phyloP scores from a whole-genome alignment of 164 flowering plant genomes.

The Piper betle region DNA sequence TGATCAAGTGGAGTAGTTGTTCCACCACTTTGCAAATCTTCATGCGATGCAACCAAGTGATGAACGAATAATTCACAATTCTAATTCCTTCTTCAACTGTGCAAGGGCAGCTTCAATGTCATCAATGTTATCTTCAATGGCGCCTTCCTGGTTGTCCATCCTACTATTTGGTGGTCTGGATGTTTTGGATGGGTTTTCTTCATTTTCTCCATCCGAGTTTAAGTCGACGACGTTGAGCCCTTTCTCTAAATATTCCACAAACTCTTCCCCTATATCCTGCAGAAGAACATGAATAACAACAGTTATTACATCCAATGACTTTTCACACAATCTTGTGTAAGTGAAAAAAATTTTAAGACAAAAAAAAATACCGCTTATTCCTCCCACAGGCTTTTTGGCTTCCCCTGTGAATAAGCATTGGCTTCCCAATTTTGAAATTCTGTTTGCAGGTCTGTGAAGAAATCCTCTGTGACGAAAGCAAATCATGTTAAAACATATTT shows the following conservation, averaged over 20 bases:
- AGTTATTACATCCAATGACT: not conserved
- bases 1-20: too few species aligned
- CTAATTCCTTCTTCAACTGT: conserved; percentile 64
- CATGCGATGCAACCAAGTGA: not conserved
- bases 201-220: conserved; percentile 14
- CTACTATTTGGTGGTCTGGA: conserved; percentile 14
- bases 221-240: conserved; percentile 68
- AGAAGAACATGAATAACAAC: not conserved
- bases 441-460: conserved; percentile 74
- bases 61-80: conserved; percentile 20
- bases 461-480: conserved; percentile 50
- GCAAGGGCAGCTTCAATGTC: conserved; percentile 88
- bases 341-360: not conserved
- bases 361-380: conserved; percentile 52
- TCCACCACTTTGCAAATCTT: too few species aligned
- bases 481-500: conserved; percentile 1
- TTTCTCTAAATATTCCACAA: conserved; percentile 91
- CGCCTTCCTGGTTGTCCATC: conserved; percentile 14
- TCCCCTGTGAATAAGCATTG: conserved; percentile 54
- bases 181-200: conserved; percentile 11
- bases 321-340: not conserved
- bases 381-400: conserved; percentile 93
- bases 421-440: conserved; percentile 87
- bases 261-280: conserved; percentile 95
- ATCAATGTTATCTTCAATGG: conserved; percentile 55